Base-by-base conservation (phyloP, 2,329 filamentous ascomycete species). In the Arthrobotrys conoides region DNA sequence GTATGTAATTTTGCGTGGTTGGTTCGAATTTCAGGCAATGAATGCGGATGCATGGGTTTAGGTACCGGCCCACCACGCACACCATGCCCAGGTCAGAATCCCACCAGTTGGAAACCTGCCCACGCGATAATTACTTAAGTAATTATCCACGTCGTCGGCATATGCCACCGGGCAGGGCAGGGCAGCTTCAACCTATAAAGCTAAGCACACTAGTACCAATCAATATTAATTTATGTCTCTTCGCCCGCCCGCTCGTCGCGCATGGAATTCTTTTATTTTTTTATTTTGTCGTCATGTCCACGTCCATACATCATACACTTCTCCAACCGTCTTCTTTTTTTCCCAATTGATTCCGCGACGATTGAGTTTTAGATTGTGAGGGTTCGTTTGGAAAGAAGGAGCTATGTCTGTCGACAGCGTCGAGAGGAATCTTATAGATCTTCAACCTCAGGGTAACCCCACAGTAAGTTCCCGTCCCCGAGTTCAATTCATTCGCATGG, bases 391-490 rank as follows among this genome's bases (percentile, higher is more conserved):
- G 36, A 38, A 10, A 36, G 8, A 12, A 8, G 8, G 9, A 36
- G 33, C 8, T 2, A 41, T 41, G 38, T 41, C 38, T 16, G 38
- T 41, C 38, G 12, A 12, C 24, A 59, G 16, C 38, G 12, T 9
- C 24, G 66, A 76, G 4, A 61, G 18, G n/a, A 51, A 65, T 38
- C 48, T 71, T 14, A 59, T 70, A 53, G 72, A 76, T 27, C 48
- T 76, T 10, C 72, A 76, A 16, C 48, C 53, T 5, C 53, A 57
- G 46, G 20, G 38, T 6, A 49, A 53, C 20, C 44, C 38, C 57
- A 76, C 64, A 24, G 71, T 76, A 70, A 4, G 38, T 53, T 27
- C 55, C 20, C 0, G 10, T 33, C 30, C 12, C 33, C 22, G 5
- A 64, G 22, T n/a, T n/a, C n/a, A n/a, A n/a, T n/a, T n/a, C n/a